Evolutionary conservation across 2,329 filamentous ascomycete species (phyloP).

Genomic region (Paecilomyces sp.): DNA sequence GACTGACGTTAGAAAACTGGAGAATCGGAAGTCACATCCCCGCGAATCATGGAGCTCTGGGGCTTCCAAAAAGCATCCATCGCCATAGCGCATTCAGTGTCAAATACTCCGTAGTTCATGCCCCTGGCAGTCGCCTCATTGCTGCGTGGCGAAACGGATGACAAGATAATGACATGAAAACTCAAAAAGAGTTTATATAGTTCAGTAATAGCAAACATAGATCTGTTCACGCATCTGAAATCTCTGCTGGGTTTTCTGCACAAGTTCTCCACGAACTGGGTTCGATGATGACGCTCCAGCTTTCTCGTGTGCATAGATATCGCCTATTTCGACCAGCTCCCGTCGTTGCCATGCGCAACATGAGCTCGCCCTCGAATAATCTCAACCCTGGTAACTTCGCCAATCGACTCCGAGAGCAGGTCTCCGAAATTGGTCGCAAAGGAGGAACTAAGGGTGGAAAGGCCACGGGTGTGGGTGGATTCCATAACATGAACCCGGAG

Average conservation of each 20-base stretch:
- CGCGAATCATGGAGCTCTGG: not conserved
- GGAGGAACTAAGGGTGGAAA: conserved; percentile 21
- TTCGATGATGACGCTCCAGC: not conserved
- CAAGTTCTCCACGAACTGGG: not conserved
- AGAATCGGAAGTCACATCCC: not conserved
- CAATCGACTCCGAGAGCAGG: conserved; percentile 20
- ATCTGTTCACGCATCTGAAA: not conserved
- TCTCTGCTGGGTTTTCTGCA: not conserved
- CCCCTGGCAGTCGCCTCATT: conserved; percentile 2
- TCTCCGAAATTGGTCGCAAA: conserved; percentile 17
- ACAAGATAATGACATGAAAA: not conserved
- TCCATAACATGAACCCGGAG: conserved; percentile 19
- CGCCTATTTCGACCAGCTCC: not conserved
- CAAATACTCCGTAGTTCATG: not conserved
- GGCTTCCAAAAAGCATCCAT: not conserved
- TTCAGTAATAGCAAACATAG: not conserved
- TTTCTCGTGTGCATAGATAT: not conserved
- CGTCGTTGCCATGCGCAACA: not conserved
- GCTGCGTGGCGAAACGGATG: not conserved
- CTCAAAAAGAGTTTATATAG: not conserved
- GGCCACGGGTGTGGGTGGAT: conserved; percentile 17
- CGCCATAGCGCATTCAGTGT: not conserved
- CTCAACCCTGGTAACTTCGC: conserved; percentile 29
- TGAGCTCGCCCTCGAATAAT: conserved; percentile 4
- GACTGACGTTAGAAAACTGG: not conserved